phyloP scores from a whole-genome alignment of 306 rosid species.

The Heteromeles arbutifolia region DNA sequence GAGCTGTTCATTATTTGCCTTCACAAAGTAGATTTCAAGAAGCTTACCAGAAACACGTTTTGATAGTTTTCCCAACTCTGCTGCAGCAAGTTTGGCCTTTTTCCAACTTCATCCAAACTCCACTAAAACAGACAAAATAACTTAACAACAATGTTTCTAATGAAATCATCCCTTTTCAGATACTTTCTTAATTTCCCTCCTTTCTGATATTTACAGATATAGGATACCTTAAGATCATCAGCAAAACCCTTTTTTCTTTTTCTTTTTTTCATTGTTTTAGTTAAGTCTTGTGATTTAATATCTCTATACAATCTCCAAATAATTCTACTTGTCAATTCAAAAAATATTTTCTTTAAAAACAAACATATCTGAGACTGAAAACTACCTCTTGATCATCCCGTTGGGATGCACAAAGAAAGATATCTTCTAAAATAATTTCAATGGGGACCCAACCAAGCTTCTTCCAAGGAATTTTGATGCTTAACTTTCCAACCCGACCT shows the following conservation, averaged over 20 bases:
- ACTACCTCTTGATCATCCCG: constrained; percentile 85
- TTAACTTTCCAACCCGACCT: constrained; percentile 90
- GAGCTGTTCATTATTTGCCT: neutral
- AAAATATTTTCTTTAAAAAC: neutral
- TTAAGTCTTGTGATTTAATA: neutral
- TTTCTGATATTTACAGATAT: neutral
- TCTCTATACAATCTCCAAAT: neutral
- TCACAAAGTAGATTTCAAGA: constrained; percentile 5
- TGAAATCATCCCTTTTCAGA: neutral
- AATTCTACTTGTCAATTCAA: neutral
- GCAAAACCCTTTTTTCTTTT: neutral
- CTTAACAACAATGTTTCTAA: constrained; percentile 6
- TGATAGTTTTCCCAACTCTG: constrained; percentile 79
- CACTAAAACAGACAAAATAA: constrained; percentile 50
- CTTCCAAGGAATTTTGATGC: constrained; percentile 98
- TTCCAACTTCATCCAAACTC: constrained; percentile 73
- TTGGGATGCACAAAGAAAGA: constrained; percentile 73
- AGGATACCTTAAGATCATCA: neutral
- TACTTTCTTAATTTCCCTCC: neutral
- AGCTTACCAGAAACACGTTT: constrained; percentile 77
- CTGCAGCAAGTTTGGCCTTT: constrained; percentile 96
- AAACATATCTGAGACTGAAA: constrained; percentile 1
- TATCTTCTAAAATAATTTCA: constrained; percentile 70
- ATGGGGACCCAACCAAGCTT: constrained; percentile 92
- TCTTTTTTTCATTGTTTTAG: constrained; percentile 4